Conservation (phyloP, 2,329 filamentous ascomycete species). For the Rasamsonia emersonii region DNA sequence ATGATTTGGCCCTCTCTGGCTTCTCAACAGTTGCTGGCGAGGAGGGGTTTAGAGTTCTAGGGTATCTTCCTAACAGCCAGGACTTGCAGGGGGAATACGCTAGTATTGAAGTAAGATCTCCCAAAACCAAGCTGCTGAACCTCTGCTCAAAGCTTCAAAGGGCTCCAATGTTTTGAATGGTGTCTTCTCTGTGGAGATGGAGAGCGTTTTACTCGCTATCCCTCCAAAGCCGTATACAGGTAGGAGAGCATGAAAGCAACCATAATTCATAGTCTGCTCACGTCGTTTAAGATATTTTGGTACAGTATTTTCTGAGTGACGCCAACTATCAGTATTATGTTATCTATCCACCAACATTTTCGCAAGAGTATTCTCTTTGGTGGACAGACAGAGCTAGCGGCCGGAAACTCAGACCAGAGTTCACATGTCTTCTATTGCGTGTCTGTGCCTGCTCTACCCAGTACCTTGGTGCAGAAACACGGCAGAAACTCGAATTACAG, state of each 20-base stretch:
- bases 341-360: slow-evolving; percentile 39
- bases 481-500: slow-evolving; percentile 37
- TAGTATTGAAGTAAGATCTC: no score
- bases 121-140: no score
- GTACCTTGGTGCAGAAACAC: slow-evolving; percentile 30
- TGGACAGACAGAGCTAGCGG: slow-evolving; percentile 31
- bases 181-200: slow-evolving; percentile 22
- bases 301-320: slow-evolving; percentile 39
- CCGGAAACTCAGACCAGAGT: slow-evolving; percentile 31
- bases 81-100: no score
- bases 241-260: slow-evolving; percentile 9
- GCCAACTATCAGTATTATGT: slow-evolving; percentile 41
- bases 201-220: slow-evolving; percentile 21
- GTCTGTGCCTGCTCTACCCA: slow-evolving; percentile 40
- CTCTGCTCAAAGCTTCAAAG: no score
- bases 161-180: slow-evolving; percentile 6
- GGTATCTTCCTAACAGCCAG: no score
- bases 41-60: no score
- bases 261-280: slow-evolving; percentile 3
- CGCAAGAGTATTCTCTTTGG: slow-evolving; percentile 39
- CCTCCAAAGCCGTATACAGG: slow-evolving; percentile 33
- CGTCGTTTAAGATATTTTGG: slow-evolving; percentile 32
- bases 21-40: no score
- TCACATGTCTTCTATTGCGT: slow-evolving; percentile 41
- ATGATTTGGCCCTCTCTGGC: no score